Percentiles rank a stretch among this genome's conserved stretches.
Evolutionary conservation across 495 filamentous ascomycete species (phyloP).

Genomic region (Usnea hakonensis): DNA sequence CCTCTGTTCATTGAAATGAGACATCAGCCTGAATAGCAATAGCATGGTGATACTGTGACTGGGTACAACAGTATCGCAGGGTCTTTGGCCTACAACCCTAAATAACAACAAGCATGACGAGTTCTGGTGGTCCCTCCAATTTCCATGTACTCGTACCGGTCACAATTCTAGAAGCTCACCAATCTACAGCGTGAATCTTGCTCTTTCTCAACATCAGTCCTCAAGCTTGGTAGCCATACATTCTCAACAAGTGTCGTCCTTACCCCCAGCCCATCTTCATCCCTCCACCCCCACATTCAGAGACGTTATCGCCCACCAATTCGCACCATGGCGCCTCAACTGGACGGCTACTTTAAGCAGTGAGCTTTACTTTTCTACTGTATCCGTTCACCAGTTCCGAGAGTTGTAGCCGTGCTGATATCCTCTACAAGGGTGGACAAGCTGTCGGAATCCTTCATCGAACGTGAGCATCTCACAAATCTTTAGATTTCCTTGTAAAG

Average conservation of each 20-base stretch:
- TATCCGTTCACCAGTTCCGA: background rate
- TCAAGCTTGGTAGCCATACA: background rate
- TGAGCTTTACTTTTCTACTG: conserved; percentile 27
- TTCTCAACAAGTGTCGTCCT: background rate
- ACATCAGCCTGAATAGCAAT: background rate
- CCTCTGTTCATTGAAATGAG: background rate
- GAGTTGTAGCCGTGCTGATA: background rate
- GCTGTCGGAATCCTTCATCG: conserved; percentile 76
- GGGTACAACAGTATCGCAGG: background rate
- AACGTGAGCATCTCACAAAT: conserved; percentile 45
- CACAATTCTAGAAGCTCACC: background rate
- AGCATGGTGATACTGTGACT: background rate
- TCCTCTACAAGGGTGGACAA: conserved; percentile 56
- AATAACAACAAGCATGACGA: background rate
- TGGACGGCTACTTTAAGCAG: conserved; percentile 80
- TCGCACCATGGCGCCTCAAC: conserved; percentile 70
- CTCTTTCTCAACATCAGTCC: background rate
- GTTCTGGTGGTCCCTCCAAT: background rate
- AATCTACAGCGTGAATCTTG: background rate
- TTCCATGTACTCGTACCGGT: background rate
- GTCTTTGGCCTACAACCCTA: background rate
- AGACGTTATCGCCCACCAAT: conserved; percentile 8
- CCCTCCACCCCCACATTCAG: background rate
- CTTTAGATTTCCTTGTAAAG: conserved; percentile 1
- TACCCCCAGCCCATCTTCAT: background rate